Evolutionary conservation across 768 basidiomycete species (phyloP).

Genomic region (Suillus luteus): DNA sequence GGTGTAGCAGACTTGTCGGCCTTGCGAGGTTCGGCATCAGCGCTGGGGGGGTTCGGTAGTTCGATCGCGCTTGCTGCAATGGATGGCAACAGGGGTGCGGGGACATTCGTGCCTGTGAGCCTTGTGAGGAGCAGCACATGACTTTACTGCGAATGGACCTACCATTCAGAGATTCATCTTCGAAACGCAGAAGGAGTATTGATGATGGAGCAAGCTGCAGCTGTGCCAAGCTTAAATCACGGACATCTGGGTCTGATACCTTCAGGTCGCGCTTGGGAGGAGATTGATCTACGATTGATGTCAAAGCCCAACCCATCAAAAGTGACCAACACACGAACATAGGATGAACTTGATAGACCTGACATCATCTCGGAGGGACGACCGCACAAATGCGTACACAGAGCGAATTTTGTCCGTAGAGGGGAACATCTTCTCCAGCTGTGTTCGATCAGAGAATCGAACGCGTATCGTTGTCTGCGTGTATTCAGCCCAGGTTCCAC

Average conservation of each 20-base stretch:
- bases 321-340: slow-evolving; percentile 52
- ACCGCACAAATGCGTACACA: slow-evolving; percentile 83
- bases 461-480: slow-evolving; percentile 78
- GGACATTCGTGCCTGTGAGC: slow-evolving; percentile 49
- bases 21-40: slow-evolving; percentile 28
- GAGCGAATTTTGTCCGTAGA: slow-evolving; percentile 79
- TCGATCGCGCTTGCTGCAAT: slow-evolving; percentile 64
- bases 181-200: slow-evolving; percentile 73
- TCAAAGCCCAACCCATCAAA: slow-evolving; percentile 2
- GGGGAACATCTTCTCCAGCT: slow-evolving; percentile 76
- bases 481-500: slow-evolving; percentile 17
- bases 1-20: slow-evolving; percentile 12
- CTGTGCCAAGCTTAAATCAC: slow-evolving; percentile 65
- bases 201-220: slow-evolving; percentile 82
- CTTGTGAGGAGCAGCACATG: slow-evolving; percentile 5
- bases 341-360: slow-evolving; percentile 82
- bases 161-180: slow-evolving; percentile 74
- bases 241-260: slow-evolving; percentile 74
- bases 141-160: slow-evolving; percentile 8
- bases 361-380: slow-evolving; percentile 69
- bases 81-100: slow-evolving; percentile 64
- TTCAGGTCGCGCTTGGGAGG: slow-evolving; percentile 84
- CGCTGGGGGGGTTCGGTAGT: slow-evolving; percentile 58
- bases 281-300: slow-evolving; percentile 59
- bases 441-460: slow-evolving; percentile 78